These are phyloP conservation scores for Chiua virens DNA, from an alignment of 768 basidiomycete genomes.

Conservation along the genomic window DNA sequence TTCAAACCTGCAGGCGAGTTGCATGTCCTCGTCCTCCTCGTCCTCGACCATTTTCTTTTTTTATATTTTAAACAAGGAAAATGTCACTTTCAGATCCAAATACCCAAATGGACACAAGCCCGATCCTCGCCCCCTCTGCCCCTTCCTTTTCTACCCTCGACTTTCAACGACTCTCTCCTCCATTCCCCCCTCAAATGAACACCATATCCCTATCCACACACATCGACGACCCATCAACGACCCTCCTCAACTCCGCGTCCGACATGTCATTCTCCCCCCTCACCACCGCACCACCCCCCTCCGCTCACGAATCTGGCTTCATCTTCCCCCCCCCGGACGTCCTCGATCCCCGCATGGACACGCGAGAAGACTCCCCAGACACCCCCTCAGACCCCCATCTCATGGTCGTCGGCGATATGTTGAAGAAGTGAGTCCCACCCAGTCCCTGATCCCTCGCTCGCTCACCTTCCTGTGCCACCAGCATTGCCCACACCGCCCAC, in stretches of 20 bases:
- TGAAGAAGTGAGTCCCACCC: slow-evolving; percentile 48
- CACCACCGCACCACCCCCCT: background rate
- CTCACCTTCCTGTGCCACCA: slow-evolving; percentile 32
- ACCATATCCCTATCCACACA: too few relatives aligned
- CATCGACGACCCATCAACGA: too few relatives aligned
- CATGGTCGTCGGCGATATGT: slow-evolving; percentile 47
- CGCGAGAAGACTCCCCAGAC: slow-evolving; percentile 29
- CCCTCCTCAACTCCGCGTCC: slow-evolving; percentile 19
- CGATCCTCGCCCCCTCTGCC: slow-evolving; percentile 11
- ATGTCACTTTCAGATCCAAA: slow-evolving; percentile 22
- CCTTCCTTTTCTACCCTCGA: slow-evolving; percentile 28
- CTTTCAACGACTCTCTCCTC: slow-evolving; percentile 43
- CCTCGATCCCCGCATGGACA: slow-evolving; percentile 15
- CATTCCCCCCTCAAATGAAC: too few relatives aligned
- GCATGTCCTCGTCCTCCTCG: slow-evolving; percentile 21
- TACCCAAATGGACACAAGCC: slow-evolving; percentile 19
- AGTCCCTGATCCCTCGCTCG: background rate
- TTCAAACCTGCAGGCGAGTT: slow-evolving; percentile 12
- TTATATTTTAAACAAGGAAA: background rate
- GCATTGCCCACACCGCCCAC: slow-evolving; percentile 61
- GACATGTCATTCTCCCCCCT: slow-evolving; percentile 29
- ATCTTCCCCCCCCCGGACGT: slow-evolving; percentile 27
- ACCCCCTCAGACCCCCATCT: slow-evolving; percentile 46
- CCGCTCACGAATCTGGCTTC: slow-evolving; percentile 23
- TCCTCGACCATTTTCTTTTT: background rate